Evolutionary conservation across 2,329 filamentous ascomycete species (phyloP), one percentile per base, ranked within the genome.

Genomic region (Pleurostoma richardsiae): DNA sequence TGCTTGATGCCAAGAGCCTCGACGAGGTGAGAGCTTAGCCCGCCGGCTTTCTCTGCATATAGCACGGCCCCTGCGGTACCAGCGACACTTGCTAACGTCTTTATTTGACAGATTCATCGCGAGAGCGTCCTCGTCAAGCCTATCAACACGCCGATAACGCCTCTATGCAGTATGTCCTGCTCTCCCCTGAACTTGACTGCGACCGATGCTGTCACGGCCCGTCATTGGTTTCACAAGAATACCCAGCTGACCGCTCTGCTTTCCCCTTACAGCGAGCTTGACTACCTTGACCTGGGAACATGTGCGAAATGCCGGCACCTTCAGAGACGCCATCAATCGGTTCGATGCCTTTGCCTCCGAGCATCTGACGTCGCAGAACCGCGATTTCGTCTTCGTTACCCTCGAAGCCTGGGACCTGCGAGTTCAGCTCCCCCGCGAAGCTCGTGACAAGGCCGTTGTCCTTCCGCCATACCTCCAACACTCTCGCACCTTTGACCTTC

Each of bases 261-360:
- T 19, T 19, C 28, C 27, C 29, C 19, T 53, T 62, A 56, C 66
- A 96, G 91, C 94, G 65, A 96, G 91, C 74, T 77, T 99, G 67
- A 99, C 94, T 41, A 99, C 94, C 56, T 77, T 99, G 60, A 97
- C 94, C 46, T 99, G 94, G 94, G 94, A 99, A 70, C 92, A 99
- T 74, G 94, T 99, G 66, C 88, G 92, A 66, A 95, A 92, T 69
- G 92, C 94, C 66, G 94, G 94, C 57, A 92, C 90, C 57, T 99
- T 97, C 82, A 86, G 92, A 60, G 94, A 97, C 72, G 94, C 94
- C 57, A 87, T 99, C 73, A 89, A 88, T 70, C 88, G 90, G 59
- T 96, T 99, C 72, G 91, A 96, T 70, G 79, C 85, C 53, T 99
- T 96, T 68, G 90, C 90, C 62, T 86, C 86, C 59, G 92, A 99